Conservation (phyloP, 192 early-diverging fungal species). For the Coemansia javaensis region DNA sequence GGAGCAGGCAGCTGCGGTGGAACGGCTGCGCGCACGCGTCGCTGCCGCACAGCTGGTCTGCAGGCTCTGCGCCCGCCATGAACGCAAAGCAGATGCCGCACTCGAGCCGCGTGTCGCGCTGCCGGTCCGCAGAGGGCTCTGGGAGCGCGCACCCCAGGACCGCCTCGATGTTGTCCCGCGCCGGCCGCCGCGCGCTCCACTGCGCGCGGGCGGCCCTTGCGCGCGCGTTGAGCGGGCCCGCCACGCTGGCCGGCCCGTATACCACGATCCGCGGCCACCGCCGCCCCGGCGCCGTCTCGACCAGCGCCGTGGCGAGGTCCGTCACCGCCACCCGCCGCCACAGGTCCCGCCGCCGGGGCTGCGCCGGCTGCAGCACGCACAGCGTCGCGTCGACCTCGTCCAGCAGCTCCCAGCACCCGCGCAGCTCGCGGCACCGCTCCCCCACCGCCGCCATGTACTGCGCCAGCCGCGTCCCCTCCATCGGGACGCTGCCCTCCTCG, state of each 20-base stretch:
- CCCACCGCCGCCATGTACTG: constrained; percentile 18
- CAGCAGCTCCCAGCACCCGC: constrained; percentile 19
- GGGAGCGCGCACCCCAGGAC: constrained; percentile 16
- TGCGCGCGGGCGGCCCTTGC: constrained; percentile 2
- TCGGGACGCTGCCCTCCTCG: constrained; percentile 12
- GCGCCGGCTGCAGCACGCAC: constrained; percentile 32
- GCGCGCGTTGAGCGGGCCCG: constrained; percentile 12
- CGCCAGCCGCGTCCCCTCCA: constrained; percentile 4
- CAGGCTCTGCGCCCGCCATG: constrained; percentile 6
- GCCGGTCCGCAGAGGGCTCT: constrained; percentile 1
- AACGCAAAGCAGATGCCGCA: constrained; percentile 48
- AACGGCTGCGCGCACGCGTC: constrained; percentile 40
- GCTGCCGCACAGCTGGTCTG: constrained; percentile 38
- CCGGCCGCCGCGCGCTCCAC: constrained; percentile 8
- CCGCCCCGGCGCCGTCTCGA: constrained; percentile 21
- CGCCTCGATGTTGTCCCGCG: constrained; percentile 20
- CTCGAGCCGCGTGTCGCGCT: constrained; percentile 27
- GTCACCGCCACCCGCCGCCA: constrained; percentile 32
- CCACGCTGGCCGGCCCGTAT: constrained; percentile 30
- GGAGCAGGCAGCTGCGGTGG: constrained; percentile 31
- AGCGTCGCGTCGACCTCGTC: constrained; percentile 30
- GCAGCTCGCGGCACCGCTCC: constrained; percentile 22
- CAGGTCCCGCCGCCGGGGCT: constrained; percentile 24
- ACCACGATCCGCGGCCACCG: constrained; percentile 19
- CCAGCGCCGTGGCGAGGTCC: constrained; percentile 14